Evolutionary conservation across 1,284 basidiomycete genomes (phyloP).

Genomic region (Trichosporon coremiiforme): DNA sequence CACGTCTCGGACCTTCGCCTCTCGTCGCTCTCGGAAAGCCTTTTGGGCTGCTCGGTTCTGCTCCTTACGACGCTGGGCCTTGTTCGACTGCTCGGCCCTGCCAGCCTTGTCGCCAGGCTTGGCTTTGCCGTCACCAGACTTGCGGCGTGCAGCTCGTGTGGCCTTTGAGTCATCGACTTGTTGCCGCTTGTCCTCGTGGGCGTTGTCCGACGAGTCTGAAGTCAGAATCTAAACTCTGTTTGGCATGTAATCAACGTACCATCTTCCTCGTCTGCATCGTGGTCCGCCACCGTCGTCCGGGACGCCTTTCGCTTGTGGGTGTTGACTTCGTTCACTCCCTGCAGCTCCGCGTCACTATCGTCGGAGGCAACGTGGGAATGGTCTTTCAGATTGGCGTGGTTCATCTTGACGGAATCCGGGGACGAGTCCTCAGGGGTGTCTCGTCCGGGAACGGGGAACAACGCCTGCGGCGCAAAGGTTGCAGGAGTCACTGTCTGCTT

Average conservation of each 20-base stretch:
- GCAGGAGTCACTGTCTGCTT: constrained; percentile 24
- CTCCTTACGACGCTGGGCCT: constrained; percentile 55
- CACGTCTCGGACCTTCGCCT: constrained; percentile 55
- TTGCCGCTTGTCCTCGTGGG: constrained; percentile 51
- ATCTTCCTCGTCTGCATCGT: constrained; percentile 39
- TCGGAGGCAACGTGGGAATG: constrained; percentile 20
- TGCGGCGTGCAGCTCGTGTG: constrained; percentile 19
- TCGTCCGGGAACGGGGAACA: constrained; percentile 48
- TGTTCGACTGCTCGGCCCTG: constrained; percentile 36
- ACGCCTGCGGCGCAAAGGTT: constrained; percentile 47
- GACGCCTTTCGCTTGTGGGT: constrained; percentile 46
- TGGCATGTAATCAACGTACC: constrained; percentile 32
- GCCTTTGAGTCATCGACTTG: constrained; percentile 37
- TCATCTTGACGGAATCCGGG: constrained; percentile 34
- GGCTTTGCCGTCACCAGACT: constrained; percentile 28
- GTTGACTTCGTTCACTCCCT: background rate
- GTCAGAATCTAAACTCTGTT: background rate
- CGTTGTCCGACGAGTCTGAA: constrained; percentile 44
- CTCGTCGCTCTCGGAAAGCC: constrained; percentile 57
- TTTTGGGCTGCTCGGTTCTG: constrained; percentile 58
- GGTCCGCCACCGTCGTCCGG: background rate
- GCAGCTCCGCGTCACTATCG: constrained; percentile 28
- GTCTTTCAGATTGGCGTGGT: background rate
- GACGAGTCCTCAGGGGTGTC: constrained; percentile 50
- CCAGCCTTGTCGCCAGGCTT: constrained; percentile 22